Evolutionary conservation across 805 yeast species (phyloP), one percentile per base, ranked within the genome.

Genomic region (Lipomyces japonicus): DNA sequence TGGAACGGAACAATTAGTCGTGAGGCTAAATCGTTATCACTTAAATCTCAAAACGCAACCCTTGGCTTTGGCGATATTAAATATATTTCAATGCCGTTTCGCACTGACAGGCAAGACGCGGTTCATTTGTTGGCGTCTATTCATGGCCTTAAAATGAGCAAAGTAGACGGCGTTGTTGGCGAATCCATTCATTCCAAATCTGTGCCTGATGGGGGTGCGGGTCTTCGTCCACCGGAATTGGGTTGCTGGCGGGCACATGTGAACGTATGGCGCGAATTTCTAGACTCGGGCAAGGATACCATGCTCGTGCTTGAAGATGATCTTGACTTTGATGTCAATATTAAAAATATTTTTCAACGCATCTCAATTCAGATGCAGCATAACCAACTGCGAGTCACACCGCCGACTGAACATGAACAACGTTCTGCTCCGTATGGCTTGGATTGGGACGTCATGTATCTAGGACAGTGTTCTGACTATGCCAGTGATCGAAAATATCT

Each of bases 171-270:
- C 12, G 48, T 50, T 4, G 48, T 41, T 26, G 51, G 51, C 4
- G 37, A 38, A 2, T 34, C 38, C 10, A 41, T 50, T 9, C 32
- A 19, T 22, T 28, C 18, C n/a, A 50, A 50, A n/a, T 50, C 54
- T 18, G 31, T 31, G 40, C 54, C 54, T 26, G 45, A 44, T 21
- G 38, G 42, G 4, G 25, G 30, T 6, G 46, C 43, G n/a, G 16
- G 36, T 32, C 21, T 50, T 35, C 12, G 47, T n/a, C 30, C 50
- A 21, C 43, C 51, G 16, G 47, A 43, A 25, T 30, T 50, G 14
- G 54, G 54, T 4, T 50, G 51, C 41, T 50, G 54, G 54, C 28
- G 54, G 14, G 54, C 51, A 4, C 54, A 50, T 22, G 51, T 48
- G 24, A 38, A 50, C 41, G 54, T 47, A 5, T 46, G 51, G 51